Conservation (phyloP, 345 rosid genomes). For the Dovyalis caffra region DNA sequence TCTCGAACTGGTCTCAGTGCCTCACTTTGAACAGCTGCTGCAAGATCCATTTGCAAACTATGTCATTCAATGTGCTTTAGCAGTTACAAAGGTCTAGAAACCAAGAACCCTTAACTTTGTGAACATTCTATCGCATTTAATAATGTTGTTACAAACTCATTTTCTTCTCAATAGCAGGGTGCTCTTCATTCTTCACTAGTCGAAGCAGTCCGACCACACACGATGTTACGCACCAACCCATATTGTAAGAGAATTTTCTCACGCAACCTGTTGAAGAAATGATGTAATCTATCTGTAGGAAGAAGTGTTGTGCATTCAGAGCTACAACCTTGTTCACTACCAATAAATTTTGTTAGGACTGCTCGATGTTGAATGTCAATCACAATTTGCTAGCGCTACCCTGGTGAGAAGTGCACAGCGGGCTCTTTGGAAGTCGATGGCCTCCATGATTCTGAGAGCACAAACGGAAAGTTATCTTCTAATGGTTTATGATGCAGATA, state of each 20-base stretch:
- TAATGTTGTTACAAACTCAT: not conserved
- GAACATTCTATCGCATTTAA: not conserved
- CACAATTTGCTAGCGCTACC: constrained; percentile 23
- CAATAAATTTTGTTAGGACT: constrained; percentile 4
- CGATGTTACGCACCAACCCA: constrained; percentile 52
- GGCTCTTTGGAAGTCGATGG: constrained; percentile 2
- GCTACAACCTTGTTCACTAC: constrained; percentile 24
- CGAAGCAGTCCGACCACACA: constrained; percentile 46
- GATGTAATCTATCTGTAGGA: constrained; percentile 24
- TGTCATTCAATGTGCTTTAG: constrained; percentile 68
- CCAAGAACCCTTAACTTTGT: not conserved
- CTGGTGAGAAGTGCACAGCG: constrained; percentile 11
- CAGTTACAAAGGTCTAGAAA: constrained; percentile 43
- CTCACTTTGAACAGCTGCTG: constrained; percentile 59
- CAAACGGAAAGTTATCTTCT: constrained; percentile 19
- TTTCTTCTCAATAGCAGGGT: constrained; percentile 42
- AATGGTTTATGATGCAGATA: constrained; percentile 30
- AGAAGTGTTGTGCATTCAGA: constrained; percentile 33
- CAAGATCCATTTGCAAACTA: constrained; percentile 80
- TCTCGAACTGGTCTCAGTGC: constrained; percentile 47
- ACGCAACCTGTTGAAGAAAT: constrained; percentile 46
- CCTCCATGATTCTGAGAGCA: constrained; percentile 18
- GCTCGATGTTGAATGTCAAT: constrained; percentile 18
- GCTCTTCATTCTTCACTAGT: constrained; percentile 42
- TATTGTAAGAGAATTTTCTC: constrained; percentile 77